Percentiles rank a stretch among this genome's conserved stretches.
phyloP scores from a whole-genome alignment of 306 rosid genomes.

The Mucuna pruriens region DNA sequence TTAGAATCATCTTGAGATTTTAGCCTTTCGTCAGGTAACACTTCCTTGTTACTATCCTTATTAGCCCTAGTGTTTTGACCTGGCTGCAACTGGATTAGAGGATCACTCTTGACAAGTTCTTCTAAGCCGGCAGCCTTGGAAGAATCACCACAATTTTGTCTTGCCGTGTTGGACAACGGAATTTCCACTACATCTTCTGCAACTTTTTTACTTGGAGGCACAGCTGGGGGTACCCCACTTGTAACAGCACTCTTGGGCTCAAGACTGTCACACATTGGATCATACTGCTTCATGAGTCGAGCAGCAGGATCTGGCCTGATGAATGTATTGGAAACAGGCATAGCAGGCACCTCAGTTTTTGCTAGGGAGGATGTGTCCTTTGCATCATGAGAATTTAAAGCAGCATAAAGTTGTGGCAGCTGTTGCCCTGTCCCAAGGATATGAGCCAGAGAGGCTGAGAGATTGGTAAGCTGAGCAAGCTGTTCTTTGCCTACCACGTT shows the following conservation, averaged over 20 bases:
- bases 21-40: slow-evolving; percentile 44
- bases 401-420: slow-evolving; percentile 78
- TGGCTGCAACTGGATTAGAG: slow-evolving; percentile 47
- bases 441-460: slow-evolving; percentile 88
- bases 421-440: slow-evolving; percentile 77
- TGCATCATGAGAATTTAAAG: slow-evolving; percentile 62
- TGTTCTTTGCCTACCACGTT: slow-evolving; percentile 64
- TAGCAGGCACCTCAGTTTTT: slow-evolving; percentile 51
- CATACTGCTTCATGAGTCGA: slow-evolving; percentile 58
- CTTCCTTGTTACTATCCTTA: slow-evolving; percentile 51
- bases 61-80: slow-evolving; percentile 40
- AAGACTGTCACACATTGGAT: slow-evolving; percentile 56
- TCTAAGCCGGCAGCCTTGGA: slow-evolving; percentile 45
- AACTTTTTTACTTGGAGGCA: slow-evolving; percentile 43
- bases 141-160: slow-evolving; percentile 47
- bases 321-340: slow-evolving; percentile 51
- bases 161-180: slow-evolving; percentile 44
- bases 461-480: slow-evolving; percentile 61
- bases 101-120: slow-evolving; percentile 48
- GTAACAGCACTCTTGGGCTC: slow-evolving; percentile 57
- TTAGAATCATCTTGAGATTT: slow-evolving; percentile 62
- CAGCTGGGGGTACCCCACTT: slow-evolving; percentile 41
- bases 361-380: slow-evolving; percentile 50
- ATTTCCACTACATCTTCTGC: slow-evolving; percentile 48
- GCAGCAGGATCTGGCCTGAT: slow-evolving; percentile 53